Base-by-base conservation (phyloP, 1,284 basidiomycete species). In the Quambalaria eucalypti region DNA sequence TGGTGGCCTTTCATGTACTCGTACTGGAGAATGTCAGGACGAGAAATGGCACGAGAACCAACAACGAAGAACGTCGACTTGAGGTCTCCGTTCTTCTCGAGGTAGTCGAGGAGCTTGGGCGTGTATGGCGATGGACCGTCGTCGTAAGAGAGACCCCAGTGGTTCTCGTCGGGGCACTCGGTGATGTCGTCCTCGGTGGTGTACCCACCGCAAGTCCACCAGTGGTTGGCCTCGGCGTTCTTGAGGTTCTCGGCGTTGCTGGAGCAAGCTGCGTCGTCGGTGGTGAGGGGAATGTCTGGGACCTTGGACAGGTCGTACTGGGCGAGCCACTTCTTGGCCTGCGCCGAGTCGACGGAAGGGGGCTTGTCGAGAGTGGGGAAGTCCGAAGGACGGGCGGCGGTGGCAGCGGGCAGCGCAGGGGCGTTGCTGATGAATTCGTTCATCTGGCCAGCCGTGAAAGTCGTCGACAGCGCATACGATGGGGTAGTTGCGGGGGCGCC, bases 11-110 rank as follows among this genome's bases (percentile, higher is more conserved):
- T 79, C 84, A 90, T 86, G 79, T 90, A 90, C 75, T 92, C 88
- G 61, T 86, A 84, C 50, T 87, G 78, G 21, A 95, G 81, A 65
- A 90, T 83, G 16, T 81, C 73, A 4, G 90, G 87, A 55, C 84
- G 81, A 58, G 88, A 86, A 61, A 93, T 82, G 61, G 87, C 86
- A 64, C 91, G 87, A 29, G 89, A 92, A 52, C 90, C 90, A 21
- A 95, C 85, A 48, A 90, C 84, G 78, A 93, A 96, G 81, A 96
- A 95, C 2, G 91, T 95, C 4, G 90, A 83, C 23, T 78, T 80
- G 64, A 93, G 71, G 54, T 84, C 77, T 19, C 42, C 42, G 72
- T 87, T 81, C 63, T 83, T 74, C 48, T 80, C 74, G 51, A 96
- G 79, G 72, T 81, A 90, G 52, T 84, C 77, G 39, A 92, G 81